Conservation (phyloP, 176 grass and related monocot genomes). For the maize (Zea mays) region Zm-B73-REFERENCE-NAM-5.0 NC_050101.1:173628001-173628500, state of each 20-base stretch:
- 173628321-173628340: slow-evolving; percentile 36
- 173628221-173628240: slow-evolving; percentile 98
- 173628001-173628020: slow-evolving; percentile 5
- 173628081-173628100: slow-evolving; percentile 5
- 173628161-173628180: slow-evolving; percentile 76
- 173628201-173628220: slow-evolving; percentile 87
- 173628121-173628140: slow-evolving; percentile 24
- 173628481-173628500: slow-evolving; percentile 87
- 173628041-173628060: not conserved
- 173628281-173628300: slow-evolving; percentile 20
- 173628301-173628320: slow-evolving; percentile 6
- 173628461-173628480: slow-evolving; percentile 63
- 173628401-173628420: slow-evolving; percentile 15
- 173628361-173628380: slow-evolving; percentile 87
- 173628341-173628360: slow-evolving; percentile 94
- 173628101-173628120: slow-evolving; percentile 36
- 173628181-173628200: slow-evolving; percentile 95
- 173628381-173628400: slow-evolving; percentile 82
- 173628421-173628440: slow-evolving; percentile 32
- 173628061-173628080: not conserved
- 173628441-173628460: slow-evolving; percentile 41
- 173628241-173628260: slow-evolving; percentile 99
- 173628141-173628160: slow-evolving; percentile 56
- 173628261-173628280: slow-evolving; percentile 47
- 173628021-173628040: not conserved